phyloP scores from a whole-genome alignment of 106 monocot genomes.

The Vanilla planifolia region DNA sequence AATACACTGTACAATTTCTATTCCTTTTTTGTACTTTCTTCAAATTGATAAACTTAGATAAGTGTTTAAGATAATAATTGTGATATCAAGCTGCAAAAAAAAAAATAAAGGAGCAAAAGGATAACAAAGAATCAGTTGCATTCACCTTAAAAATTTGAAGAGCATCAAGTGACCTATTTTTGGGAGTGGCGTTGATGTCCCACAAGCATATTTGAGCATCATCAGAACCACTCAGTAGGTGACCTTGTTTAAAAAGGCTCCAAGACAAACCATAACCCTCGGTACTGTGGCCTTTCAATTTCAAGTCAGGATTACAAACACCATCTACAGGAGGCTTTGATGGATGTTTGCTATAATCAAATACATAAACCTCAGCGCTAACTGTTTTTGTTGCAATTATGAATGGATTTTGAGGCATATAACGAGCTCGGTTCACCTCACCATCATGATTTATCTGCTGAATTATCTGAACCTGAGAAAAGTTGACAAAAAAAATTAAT shows the following conservation, averaged over 20 bases:
- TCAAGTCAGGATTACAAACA: constrained; percentile 85
- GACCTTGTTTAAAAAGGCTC: constrained; percentile 89
- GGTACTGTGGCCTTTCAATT: constrained; percentile 79
- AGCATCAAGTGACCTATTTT: constrained; percentile 86
- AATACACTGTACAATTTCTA: too few species aligned
- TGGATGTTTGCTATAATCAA: constrained; percentile 98
- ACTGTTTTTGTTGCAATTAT: constrained; percentile 97
- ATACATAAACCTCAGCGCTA: constrained; percentile 93
- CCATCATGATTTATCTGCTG: constrained; percentile 99
- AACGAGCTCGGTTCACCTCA: constrained; percentile 94
- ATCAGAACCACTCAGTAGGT: constrained; percentile 95
- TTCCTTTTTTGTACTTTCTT: too few species aligned
- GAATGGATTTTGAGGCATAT: constrained; percentile 98
- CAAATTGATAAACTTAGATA: too few species aligned
- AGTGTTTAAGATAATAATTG: too few species aligned
- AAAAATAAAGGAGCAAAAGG: neutral
- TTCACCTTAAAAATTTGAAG: constrained; percentile 87
- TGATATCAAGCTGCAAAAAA: too few species aligned
- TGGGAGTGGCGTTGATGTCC: constrained; percentile 85
- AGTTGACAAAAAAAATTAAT: constrained; percentile 8
- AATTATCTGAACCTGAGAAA: constrained; percentile 82
- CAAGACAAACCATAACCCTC: constrained; percentile 99
- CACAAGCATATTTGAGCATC: constrained; percentile 98
- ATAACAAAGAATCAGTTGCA: neutral
- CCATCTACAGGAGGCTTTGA: constrained; percentile 93